Evolutionary conservation across 305 asterid species (phyloP).

Genomic region (Euphrasia arctica): DNA sequence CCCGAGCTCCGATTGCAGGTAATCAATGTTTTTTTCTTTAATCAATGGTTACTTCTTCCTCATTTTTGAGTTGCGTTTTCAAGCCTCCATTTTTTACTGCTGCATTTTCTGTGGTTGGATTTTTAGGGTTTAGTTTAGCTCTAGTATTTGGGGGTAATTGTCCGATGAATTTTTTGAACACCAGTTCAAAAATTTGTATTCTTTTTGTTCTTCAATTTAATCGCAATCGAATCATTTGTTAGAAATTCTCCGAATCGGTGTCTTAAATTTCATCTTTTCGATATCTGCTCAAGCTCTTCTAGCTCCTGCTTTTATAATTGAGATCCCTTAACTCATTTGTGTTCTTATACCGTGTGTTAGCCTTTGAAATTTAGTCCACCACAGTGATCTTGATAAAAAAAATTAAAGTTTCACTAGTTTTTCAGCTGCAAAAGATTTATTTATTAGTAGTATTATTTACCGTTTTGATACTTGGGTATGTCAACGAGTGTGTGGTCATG

Average conservation of each 20-base stretch:
- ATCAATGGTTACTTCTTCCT: slow-evolving; percentile 10
- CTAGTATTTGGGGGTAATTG: slow-evolving; percentile 28
- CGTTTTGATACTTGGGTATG: neutral
- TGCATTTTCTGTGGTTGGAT: slow-evolving; percentile 1
- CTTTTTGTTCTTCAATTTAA: neutral
- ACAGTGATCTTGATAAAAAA: neutral
- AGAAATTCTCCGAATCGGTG: slow-evolving; percentile 8
- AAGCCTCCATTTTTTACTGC: slow-evolving; percentile 8
- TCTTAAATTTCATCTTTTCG: slow-evolving; percentile 7
- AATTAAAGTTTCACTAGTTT: slow-evolving; percentile 16
- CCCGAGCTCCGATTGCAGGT: slow-evolving; percentile 31
- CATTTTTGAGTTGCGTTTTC: slow-evolving; percentile 14
- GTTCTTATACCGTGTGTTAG: neutral
- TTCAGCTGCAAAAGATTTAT: slow-evolving; percentile 3
- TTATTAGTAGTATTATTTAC: neutral
- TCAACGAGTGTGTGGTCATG: neutral
- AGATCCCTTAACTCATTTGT: neutral
- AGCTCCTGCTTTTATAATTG: neutral
- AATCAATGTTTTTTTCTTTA: slow-evolving; percentile 1
- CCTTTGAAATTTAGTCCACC: slow-evolving; percentile 3
- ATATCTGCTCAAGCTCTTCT: slow-evolving; percentile 6
- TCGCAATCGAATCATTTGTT: slow-evolving; percentile 7
- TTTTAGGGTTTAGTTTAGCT: slow-evolving; percentile 35
- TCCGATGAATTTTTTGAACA: slow-evolving; percentile 25
- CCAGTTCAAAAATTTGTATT: slow-evolving; percentile 9